Evolutionary conservation across 192 early-diverging fungal genomes (phyloP), one percentile per base, ranked within the genome.

Genomic region (Backusella mclennaniae): DNA sequence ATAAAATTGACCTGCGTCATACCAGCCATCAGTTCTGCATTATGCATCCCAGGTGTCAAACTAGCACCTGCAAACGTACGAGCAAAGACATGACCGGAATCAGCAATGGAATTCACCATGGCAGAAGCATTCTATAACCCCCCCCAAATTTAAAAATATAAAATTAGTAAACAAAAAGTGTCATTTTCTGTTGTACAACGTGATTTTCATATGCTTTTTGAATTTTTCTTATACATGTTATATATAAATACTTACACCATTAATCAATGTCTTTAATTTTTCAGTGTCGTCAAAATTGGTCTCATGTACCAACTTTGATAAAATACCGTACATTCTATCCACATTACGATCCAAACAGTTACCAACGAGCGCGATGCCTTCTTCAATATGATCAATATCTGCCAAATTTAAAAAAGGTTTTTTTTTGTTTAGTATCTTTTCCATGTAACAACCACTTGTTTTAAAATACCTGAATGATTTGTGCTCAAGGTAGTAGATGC

Each of bases 11-110:
- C 90, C 79, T 97, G 95, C 7, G 85, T 83, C 83, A 91, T 89
- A 19, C 90, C 90, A n/a, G 82, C 80, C 73, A 85, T 83, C 31
- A 85, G 21, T 76, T 90, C 89, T 15, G 82, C 12, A 71, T 78
- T 52, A 63, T 71, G 74, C 76, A 88, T 83, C 39, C 88, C 85
- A 35, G 90, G 90, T 1, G 90, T 86, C 79, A 90, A 68, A 8
- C 82, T 87, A 5, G 93, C 88, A 1, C 84, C 86, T 6, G 94
- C 92, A 73, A 94, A 87, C 1, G 88, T 86, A 63, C 92, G 86
- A 1, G 96, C 96, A 81, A 89, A 97, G 1, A 85, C 76, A 77
- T 98, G 97, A 21, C 97, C 97, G 33, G 87, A 89, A 26, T 91
- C 87, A 12, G 92, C 94, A 35, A 98, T 89, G 4, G 90, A 89